Conservation (phyloP, 768 basidiomycete genomes). For the Naematelia encephala region DNA sequence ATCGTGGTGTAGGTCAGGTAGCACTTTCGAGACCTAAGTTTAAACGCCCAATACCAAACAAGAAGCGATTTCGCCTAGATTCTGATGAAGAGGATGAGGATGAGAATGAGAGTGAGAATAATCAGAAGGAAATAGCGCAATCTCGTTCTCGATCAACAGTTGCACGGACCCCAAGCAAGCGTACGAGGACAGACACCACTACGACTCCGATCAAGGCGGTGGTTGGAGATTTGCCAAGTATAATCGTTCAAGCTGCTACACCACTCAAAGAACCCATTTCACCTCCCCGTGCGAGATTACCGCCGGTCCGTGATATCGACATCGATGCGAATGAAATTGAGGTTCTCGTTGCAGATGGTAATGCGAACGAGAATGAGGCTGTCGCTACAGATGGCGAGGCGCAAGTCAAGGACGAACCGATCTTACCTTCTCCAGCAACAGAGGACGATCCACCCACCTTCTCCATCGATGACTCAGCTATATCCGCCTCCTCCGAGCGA, state of each 20-base stretch:
- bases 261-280: constrained; percentile 34
- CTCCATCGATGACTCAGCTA: no score
- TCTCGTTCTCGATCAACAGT: neutral
- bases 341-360: neutral
- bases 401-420: constrained; percentile 3
- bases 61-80: constrained; percentile 32
- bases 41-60: constrained; percentile 1
- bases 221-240: constrained; percentile 12
- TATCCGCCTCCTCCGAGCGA: no score
- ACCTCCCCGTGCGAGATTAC: constrained; percentile 8
- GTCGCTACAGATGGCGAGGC: neutral
- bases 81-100: constrained; percentile 30
- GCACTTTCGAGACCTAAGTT: constrained; percentile 30
- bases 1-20: constrained; percentile 31
- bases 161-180: constrained; percentile 11
- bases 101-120: constrained; percentile 8
- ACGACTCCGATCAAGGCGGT: constrained; percentile 7
- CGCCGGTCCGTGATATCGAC: neutral
- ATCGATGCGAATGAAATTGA: neutral
- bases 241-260: constrained; percentile 32
- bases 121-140: neutral
- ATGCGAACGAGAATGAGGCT: neutral
- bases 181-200: neutral
- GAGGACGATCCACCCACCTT: constrained; percentile 39
- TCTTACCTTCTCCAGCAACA: constrained; percentile 41